Percentiles rank a stretch among this genome's conserved stretches.
These are phyloP conservation scores for Imleria badia DNA, from an alignment of 768 basidiomycete species.

Conservation along the genomic window DNA sequence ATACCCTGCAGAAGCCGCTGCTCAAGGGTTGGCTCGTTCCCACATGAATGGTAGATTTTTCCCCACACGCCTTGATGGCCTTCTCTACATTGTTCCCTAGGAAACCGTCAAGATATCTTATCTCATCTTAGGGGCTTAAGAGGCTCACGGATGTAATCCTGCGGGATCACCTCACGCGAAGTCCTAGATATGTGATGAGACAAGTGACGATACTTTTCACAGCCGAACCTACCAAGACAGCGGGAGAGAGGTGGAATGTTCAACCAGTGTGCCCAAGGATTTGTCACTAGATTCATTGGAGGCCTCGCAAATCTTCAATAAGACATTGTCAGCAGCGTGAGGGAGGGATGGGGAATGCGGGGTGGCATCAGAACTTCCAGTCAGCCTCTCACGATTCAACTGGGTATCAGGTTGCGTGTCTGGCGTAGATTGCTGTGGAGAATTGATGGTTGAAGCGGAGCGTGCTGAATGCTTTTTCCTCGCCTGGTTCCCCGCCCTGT, in stretches of 20 bases:
- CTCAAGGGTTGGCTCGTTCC: not conserved
- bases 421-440: not conserved
- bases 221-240: not conserved
- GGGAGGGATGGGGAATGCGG: not conserved
- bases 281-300: not conserved
- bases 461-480: not conserved
- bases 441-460: not conserved
- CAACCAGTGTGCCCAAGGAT: not conserved
- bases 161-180: slow-evolving; percentile 30
- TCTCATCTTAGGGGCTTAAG: not conserved
- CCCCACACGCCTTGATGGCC: not conserved
- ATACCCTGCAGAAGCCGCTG: not conserved
- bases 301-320: not conserved
- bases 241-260: not conserved
- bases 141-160: slow-evolving; percentile 31
- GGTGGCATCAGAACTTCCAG: not conserved
- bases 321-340: not conserved
- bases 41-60: not conserved
- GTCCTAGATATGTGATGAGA: not conserved
- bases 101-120: not conserved
- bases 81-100: not conserved
- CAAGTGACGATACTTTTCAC: not conserved
- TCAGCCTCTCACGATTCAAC: not conserved
- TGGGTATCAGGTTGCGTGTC: not conserved
- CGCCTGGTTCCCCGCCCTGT: not conserved